Evolutionary conservation across 495 filamentous ascomycete genomes (phyloP).

Genomic region (Choiromyces venosus): DNA sequence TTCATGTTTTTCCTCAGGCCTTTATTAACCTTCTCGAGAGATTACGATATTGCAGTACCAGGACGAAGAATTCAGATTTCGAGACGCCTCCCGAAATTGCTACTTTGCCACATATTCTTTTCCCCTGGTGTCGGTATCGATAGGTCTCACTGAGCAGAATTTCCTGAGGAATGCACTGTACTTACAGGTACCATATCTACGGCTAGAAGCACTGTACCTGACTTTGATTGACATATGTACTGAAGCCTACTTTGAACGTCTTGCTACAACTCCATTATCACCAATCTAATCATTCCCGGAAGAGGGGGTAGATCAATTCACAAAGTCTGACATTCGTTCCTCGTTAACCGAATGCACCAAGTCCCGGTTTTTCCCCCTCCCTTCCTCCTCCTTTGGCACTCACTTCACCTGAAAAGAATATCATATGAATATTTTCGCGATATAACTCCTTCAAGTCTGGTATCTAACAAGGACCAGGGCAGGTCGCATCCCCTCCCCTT

Average conservation of each 20-base stretch:
- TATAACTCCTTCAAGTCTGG: not conserved
- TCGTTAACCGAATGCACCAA: not conserved
- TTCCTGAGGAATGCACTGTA: not conserved
- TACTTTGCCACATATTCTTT: not conserved
- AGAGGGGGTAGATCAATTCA: not conserved
- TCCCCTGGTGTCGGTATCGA: not conserved
- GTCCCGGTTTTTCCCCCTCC: not conserved
- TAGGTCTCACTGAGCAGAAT: not conserved
- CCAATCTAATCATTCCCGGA: not conserved
- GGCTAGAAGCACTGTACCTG: not conserved
- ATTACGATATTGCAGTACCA: not conserved
- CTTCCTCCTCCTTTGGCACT: not conserved
- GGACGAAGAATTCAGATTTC: not conserved
- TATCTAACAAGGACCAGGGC: not conserved
- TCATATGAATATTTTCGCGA: not conserved
- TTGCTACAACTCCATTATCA: not conserved
- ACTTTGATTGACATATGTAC: not conserved
- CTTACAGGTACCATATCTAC: not conserved
- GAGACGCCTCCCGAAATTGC: not conserved
- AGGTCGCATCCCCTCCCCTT: not conserved
- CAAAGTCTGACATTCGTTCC: not conserved
- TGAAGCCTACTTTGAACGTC: not conserved
- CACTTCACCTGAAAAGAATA: not conserved
- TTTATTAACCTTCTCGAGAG: not conserved
- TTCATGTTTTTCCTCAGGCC: not conserved